Base-by-base conservation (phyloP, 495 filamentous ascomycete genomes). In the Hypoxylon cercidicola region DNA sequence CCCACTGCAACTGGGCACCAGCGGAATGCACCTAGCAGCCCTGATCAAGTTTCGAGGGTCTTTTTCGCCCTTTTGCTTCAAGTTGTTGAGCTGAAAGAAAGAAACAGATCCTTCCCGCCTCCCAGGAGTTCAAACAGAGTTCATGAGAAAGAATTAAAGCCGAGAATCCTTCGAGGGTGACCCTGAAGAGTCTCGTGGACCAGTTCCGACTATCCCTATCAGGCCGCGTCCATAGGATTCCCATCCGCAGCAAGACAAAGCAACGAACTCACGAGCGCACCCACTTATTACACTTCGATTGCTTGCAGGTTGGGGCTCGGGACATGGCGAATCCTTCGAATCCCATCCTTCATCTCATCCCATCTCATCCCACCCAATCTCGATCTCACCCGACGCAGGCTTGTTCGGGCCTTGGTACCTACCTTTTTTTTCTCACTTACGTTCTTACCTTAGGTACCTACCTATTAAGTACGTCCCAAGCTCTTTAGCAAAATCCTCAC, bases 271-370 rank as follows among this genome's bases (percentile, higher is more conserved):
- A 32, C 30, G 48, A 0, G 28, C 13, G 25, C 41, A 18, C 49
- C 59, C 59, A 55, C 50, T 55, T 62, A 62, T 48, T 62, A 62
- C 35, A 16, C 32, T 51, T 41, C 41, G 9, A 55, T 61, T 55
- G 44, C 51, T 9, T 61, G 63, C 63, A 66, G 63, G 55, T 40
- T 21, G 18, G n/a, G 30, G 1, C 37, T 66, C 63, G 56, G 63
- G 51, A 66, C 51, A 57, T 66, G 28, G 64, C 64, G 43, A 28
- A 67, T 62, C 64, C 64, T 62, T 44, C 57, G 19, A 47, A 40
- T 51, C 47, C 30, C 8, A 12, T 30, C 16, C 12, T 37, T 35
- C 23, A 52, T 54, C 40, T 7, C 40, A 12, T 13, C 10, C n/a
- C 13, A 43, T 11, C 16, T 12, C 35, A 13, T 13, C 35, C 12